A percentile compares a stretch with the other conserved stretches of the same genome.
phyloP scores from a whole-genome alignment of 805 yeast genomes.

The Hanseniaspora vineae region DNA sequence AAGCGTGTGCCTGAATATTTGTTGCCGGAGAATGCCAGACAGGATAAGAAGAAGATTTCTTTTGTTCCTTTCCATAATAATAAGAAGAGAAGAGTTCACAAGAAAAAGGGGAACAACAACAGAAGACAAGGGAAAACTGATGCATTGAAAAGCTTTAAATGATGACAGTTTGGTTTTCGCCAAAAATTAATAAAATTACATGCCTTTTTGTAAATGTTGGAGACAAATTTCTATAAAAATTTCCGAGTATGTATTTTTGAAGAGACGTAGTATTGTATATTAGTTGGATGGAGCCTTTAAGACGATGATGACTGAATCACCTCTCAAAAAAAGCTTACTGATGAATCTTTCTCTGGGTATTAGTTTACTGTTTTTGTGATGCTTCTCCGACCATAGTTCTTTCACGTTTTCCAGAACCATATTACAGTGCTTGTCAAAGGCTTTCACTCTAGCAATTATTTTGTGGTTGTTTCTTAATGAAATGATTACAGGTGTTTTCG shows the following conservation, averaged over 20 bases:
- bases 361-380: constrained; percentile 35
- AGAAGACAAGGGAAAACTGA: constrained; percentile 36
- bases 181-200: neutral
- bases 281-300: constrained; percentile 33
- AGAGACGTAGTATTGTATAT: neutral
- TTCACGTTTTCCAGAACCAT: constrained; percentile 86
- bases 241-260: neutral
- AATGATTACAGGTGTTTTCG: constrained; percentile 66
- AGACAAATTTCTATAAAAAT: neutral
- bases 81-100: constrained; percentile 29
- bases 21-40: constrained; percentile 66
- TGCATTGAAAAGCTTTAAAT: constrained; percentile 50
- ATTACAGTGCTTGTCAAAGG: constrained; percentile 93
- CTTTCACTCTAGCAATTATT: constrained; percentile 77
- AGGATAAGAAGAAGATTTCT: constrained; percentile 41
- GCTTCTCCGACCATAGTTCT: constrained; percentile 66
- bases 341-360: constrained; percentile 66
- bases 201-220: neutral
- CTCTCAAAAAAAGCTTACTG: constrained; percentile 82
- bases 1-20: constrained; percentile 88
- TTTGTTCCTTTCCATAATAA: constrained; percentile 60
- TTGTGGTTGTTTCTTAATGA: constrained; percentile 91
- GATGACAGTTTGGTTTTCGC: constrained; percentile 5
- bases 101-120: constrained; percentile 27
- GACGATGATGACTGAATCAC: constrained; percentile 86